Evolutionary conservation across 2,329 filamentous ascomycete genomes (phyloP).

Genomic region (Trichoderma brevicompactum): DNA sequence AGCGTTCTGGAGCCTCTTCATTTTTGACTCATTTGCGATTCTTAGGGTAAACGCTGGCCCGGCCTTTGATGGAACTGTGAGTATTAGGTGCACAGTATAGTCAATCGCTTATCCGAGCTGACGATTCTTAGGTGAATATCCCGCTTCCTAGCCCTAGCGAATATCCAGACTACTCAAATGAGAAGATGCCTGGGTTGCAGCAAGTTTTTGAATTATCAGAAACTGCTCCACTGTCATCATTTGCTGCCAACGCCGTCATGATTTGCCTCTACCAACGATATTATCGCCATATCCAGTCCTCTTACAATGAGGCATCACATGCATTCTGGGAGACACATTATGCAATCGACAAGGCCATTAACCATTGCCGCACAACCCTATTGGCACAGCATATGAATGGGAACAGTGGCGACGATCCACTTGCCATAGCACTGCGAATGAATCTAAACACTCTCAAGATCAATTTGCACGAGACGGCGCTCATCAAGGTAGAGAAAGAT

Average conservation of each 20-base stretch:
- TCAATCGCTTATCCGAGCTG: neutral
- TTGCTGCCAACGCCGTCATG: slow-evolving; percentile 17
- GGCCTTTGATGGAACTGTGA: neutral
- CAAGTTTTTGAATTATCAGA: neutral
- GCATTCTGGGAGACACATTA: slow-evolving; percentile 25
- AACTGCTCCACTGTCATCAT: slow-evolving; percentile 7
- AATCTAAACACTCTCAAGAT: slow-evolving; percentile 19
- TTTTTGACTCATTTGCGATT: slow-evolving; percentile 31
- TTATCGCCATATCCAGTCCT: slow-evolving; percentile 7
- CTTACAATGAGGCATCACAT: slow-evolving; percentile 1
- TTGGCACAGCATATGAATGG: slow-evolving; percentile 14
- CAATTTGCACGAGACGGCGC: slow-evolving; percentile 24
- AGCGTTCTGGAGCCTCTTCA: slow-evolving; percentile 34
- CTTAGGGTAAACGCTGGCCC: neutral
- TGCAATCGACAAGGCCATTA: slow-evolving; percentile 13
- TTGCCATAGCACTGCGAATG: slow-evolving; percentile 9
- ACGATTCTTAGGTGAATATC: slow-evolving; percentile 4
- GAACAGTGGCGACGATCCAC: slow-evolving; percentile 1
- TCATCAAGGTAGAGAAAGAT: slow-evolving; percentile 14
- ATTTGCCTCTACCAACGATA: slow-evolving; percentile 24
- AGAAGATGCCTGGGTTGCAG: slow-evolving; percentile 14
- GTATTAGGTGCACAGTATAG: neutral
- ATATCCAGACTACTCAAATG: neutral
- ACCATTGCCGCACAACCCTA: slow-evolving; percentile 8
- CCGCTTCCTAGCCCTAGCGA: slow-evolving; percentile 10